These are phyloP conservation scores for Rhizoclosmatium sp. DNA, from an alignment of 192 early-diverging fungal species.

Conservation along the genomic window DNA sequence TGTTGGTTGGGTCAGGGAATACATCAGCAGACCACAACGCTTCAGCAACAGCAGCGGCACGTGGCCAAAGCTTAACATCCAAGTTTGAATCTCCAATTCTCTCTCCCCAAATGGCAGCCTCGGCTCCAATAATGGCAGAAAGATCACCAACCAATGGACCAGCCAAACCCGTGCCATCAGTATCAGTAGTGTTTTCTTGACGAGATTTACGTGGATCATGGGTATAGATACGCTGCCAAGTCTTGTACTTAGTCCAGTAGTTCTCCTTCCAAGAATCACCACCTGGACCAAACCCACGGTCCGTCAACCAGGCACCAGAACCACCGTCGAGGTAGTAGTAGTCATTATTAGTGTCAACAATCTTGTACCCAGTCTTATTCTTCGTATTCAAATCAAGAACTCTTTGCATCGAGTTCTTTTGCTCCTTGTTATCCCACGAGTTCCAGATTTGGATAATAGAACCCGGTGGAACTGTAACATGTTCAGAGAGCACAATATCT, in stretches of 20 bases:
- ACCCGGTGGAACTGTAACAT: background rate
- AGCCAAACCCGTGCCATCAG: background rate
- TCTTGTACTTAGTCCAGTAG: conserved; percentile 15
- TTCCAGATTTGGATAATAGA: conserved; percentile 29
- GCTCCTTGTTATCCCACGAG: background rate
- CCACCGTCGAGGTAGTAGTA: conserved; percentile 31
- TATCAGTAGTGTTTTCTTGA: background rate
- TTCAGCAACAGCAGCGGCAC: conserved; percentile 31
- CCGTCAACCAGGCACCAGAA: conserved; percentile 18
- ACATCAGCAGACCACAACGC: conserved; percentile 15
- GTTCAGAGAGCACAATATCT: conserved; percentile 12
- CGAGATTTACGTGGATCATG: conserved; percentile 14
- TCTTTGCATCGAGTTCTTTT: background rate
- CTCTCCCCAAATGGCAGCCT: conserved; percentile 28
- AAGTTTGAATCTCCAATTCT: conserved; percentile 15
- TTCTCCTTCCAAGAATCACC: background rate
- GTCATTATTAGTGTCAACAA: conserved; percentile 21
- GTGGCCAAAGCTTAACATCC: conserved; percentile 34
- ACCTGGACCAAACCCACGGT: background rate
- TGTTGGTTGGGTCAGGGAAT: conserved; percentile 17
- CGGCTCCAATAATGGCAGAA: conserved; percentile 3
- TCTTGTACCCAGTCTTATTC: background rate
- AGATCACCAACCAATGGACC: background rate
- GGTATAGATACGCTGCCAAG: conserved; percentile 28
- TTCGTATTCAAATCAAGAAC: background rate